phyloP scores from a whole-genome alignment of 306 rosid genomes.

The Prunus armeniaca region DNA sequence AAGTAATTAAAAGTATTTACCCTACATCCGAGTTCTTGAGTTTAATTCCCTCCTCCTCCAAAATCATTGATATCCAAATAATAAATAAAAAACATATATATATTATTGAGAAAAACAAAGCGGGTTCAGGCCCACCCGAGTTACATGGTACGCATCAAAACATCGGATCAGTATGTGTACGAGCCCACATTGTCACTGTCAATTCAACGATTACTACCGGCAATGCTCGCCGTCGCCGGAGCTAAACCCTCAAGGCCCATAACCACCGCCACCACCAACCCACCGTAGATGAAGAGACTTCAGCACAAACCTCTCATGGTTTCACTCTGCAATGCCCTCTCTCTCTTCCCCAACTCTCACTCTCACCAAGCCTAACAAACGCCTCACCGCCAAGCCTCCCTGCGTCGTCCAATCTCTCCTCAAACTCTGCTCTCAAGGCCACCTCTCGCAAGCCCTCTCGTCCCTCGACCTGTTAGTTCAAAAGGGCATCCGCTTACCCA shows the following conservation, averaged over 20 bases:
- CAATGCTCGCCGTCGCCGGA: constrained; percentile 29
- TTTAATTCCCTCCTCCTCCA: too few species aligned
- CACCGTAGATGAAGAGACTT: constrained; percentile 35
- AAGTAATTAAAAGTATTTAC: too few species aligned
- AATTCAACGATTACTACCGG: constrained; percentile 1
- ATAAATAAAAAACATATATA: too few species aligned
- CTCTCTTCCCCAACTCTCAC: constrained; percentile 31
- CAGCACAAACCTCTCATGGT: constrained; percentile 27
- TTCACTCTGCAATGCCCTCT: constrained; percentile 59
- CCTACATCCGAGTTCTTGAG: accelerated
- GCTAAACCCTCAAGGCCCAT: constrained; percentile 3
- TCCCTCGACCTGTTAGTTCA: constrained; percentile 53
- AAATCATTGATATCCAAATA: too few species aligned
- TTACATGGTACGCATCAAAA: background rate
- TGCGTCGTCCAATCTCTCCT: constrained; percentile 61
- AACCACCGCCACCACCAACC: constrained; percentile 2
- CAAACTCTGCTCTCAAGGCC: constrained; percentile 36
- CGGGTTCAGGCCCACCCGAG: background rate
- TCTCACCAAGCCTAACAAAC: constrained; percentile 27
- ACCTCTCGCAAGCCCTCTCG: constrained; percentile 57
- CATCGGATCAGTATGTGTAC: background rate
- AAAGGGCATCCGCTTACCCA: constrained; percentile 72
- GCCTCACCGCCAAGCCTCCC: constrained; percentile 23
- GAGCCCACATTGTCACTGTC: background rate
- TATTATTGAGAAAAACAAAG: too few species aligned